Evolutionary conservation across 805 yeast genomes (phyloP).

Genomic region (Lipomyces mesembrius): DNA sequence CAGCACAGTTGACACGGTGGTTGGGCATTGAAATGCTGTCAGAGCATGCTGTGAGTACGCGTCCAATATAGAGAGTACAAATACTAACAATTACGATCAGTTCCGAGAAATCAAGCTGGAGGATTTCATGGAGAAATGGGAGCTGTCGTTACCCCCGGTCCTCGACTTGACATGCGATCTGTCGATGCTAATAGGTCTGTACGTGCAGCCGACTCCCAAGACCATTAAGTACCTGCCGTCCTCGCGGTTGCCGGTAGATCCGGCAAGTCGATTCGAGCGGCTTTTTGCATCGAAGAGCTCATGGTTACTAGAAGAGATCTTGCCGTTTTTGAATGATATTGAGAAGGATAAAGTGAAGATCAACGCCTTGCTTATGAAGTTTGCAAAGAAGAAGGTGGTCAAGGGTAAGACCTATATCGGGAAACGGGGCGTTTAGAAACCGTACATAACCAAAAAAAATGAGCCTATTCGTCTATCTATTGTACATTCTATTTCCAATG

Average conservation of each 20-base stretch:
- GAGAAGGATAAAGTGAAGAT: constrained; percentile 58
- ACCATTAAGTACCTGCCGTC: constrained; percentile 59
- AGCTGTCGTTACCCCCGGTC: constrained; percentile 47
- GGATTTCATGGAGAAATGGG: constrained; percentile 43
- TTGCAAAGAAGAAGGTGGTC: constrained; percentile 57
- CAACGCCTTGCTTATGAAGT: constrained; percentile 66
- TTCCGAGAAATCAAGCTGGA: constrained; percentile 11
- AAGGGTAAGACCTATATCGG: constrained; percentile 24
- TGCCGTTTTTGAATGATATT: constrained; percentile 65
- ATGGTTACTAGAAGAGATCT: constrained; percentile 67
- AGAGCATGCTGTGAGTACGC: constrained; percentile 45
- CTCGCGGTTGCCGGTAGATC: constrained; percentile 54
- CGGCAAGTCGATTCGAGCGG: constrained; percentile 55
- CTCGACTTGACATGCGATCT: constrained; percentile 66
- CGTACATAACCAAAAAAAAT: background rate
- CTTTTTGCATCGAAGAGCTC: constrained; percentile 59
- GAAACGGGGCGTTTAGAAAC: constrained; percentile 35
- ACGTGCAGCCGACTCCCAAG: constrained; percentile 53
- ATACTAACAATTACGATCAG: constrained; percentile 4
- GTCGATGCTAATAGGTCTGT: constrained; percentile 59
- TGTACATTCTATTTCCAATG: background rate
- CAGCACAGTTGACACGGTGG: constrained; percentile 57
- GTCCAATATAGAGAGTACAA: constrained; percentile 52
- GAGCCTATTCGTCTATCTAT: background rate
- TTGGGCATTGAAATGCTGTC: constrained; percentile 62